These are phyloP conservation scores for Eucommia ulmoides DNA, from an alignment of 257 asterid genomes.

Conservation along the genomic window DNA sequence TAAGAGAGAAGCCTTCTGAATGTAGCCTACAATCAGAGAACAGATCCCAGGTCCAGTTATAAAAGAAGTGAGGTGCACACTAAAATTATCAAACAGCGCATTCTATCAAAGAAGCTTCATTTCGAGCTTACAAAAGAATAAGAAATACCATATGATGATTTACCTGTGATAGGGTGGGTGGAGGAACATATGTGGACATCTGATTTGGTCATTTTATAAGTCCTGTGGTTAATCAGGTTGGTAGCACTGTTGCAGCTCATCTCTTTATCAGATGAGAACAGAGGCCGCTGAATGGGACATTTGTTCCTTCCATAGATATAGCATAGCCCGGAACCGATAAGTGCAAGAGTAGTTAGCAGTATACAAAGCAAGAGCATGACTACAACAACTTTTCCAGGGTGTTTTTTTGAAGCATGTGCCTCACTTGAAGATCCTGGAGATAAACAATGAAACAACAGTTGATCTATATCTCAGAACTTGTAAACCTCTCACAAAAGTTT, in stretches of 20 bases:
- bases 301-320: constrained; percentile 35
- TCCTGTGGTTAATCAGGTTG: constrained; percentile 42
- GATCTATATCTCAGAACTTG: constrained; percentile 4
- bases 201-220: constrained; percentile 28
- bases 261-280: constrained; percentile 50
- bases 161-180: constrained; percentile 36
- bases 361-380: constrained; percentile 44
- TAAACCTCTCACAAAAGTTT: too few species aligned
- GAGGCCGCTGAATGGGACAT: constrained; percentile 29
- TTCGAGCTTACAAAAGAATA: not conserved
- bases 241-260: constrained; percentile 47
- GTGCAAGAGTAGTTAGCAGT: constrained; percentile 35
- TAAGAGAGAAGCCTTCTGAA: constrained; percentile 38
- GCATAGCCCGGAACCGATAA: constrained; percentile 38
- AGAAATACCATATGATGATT: not conserved
- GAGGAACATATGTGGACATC: constrained; percentile 27
- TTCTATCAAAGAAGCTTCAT: not conserved
- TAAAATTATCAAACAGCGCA: not conserved
- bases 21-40: constrained; percentile 42
- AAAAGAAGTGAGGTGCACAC: not conserved
- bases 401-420: constrained; percentile 35
- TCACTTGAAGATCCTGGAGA: constrained; percentile 38
- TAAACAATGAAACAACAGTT: constrained; percentile 9
- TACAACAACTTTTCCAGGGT: constrained; percentile 30
- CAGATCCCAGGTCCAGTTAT: not conserved